Conservation (phyloP, 345 rosid species). For the Lenwebbia sp. region DNA sequence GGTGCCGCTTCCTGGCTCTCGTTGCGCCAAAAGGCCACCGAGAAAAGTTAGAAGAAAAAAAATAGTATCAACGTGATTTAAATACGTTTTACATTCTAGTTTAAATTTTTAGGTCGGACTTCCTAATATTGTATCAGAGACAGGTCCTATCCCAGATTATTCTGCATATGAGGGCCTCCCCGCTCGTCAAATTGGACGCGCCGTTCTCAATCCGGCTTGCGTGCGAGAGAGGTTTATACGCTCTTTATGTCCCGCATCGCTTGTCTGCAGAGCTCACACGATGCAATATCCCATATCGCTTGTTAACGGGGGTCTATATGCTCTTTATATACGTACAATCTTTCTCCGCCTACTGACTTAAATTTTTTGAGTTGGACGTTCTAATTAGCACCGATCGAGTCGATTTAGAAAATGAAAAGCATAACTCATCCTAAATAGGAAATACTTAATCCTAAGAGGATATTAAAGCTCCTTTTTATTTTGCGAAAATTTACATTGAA, state of each 20-base stretch:
- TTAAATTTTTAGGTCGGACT: neutral
- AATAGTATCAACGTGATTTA: neutral
- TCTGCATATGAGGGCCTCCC: neutral
- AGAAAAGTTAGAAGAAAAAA: neutral
- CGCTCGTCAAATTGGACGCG: neutral
- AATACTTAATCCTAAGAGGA: neutral
- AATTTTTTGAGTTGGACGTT: neutral
- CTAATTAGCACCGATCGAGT: neutral
- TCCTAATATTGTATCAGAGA: neutral
- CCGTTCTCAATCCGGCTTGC: neutral
- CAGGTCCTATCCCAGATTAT: no score
- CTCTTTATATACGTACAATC: neutral
- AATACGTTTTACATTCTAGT: neutral
- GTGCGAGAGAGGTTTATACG: neutral
- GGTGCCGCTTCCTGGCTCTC: neutral
- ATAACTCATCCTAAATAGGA: neutral
- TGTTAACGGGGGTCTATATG: neutral
- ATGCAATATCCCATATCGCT: neutral
- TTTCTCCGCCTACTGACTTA: neutral
- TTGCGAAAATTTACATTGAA: no score
- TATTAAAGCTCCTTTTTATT: no score
- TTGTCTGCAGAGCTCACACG: neutral
- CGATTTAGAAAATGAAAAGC: neutral
- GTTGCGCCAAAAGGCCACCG: neutral
- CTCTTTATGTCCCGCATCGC: accelerated